Percentiles rank a stretch among this genome's conserved stretches.
Evolutionary conservation across 2,329 filamentous ascomycete species (phyloP).

Genomic region (Colletotrichum sp.): DNA sequence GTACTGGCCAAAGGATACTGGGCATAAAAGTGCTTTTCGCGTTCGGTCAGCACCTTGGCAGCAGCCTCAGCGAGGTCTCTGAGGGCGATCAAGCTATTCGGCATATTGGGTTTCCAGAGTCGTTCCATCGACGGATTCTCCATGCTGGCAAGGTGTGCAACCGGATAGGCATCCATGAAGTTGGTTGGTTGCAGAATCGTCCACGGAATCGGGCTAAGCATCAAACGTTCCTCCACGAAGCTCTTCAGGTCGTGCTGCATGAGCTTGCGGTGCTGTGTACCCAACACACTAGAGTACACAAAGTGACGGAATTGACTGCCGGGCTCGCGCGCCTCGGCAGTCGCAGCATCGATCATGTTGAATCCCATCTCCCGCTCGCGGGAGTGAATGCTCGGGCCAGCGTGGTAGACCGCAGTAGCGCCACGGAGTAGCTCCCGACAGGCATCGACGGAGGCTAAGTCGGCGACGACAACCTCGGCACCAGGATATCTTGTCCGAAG

Average conservation of each 20-base stretch:
- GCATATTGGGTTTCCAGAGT: not conserved
- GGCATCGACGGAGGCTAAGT: not conserved
- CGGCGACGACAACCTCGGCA: not conserved
- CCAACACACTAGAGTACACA: not conserved
- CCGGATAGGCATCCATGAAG: not conserved
- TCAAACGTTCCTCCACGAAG: not conserved
- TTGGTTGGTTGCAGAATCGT: not conserved
- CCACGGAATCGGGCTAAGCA: not conserved
- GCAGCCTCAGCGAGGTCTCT: not conserved
- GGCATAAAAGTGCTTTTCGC: not conserved
- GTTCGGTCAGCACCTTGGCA: not conserved
- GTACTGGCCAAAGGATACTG: not conserved
- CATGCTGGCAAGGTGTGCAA: not conserved
- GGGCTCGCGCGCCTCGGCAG: not conserved
- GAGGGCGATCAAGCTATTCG: not conserved
- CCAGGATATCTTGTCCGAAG: not conserved
- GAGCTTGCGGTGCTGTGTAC: not conserved
- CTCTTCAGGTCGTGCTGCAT: not conserved
- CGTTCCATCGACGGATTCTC: not conserved
- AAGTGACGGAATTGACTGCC: not conserved
- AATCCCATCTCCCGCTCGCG: not conserved
- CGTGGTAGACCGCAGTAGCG: not conserved
- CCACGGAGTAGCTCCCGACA: not conserved
- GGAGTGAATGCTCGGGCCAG: not conserved
- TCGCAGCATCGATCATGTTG: not conserved